Evolutionary conservation across 2,329 filamentous ascomycete genomes (phyloP), one percentile per base, ranked within the genome.

Genomic region (Monosporascus sp.): DNA sequence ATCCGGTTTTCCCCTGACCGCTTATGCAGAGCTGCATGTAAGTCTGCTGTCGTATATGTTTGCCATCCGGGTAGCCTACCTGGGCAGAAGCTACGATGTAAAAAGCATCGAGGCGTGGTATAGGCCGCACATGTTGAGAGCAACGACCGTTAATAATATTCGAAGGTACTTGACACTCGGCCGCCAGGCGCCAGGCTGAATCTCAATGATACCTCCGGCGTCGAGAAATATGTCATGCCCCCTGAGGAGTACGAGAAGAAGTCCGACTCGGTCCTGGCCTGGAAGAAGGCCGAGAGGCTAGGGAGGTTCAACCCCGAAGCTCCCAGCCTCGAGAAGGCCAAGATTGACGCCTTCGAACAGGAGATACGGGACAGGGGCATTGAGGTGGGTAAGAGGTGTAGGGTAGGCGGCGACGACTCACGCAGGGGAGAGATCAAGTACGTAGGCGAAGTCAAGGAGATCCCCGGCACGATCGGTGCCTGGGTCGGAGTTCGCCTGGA

Each of bases 271-370:
- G 94, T 99, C 15, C 81, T 97, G 24, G 89, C 92, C 6, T 97
- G 91, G 91, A 99, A 99, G 74, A 93, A 89, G 74, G 77, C 84
- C n/a, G 86, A 96, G 70, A 92, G 95, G 69, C 82, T 97, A n/a
- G 94, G 94, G 49, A 89, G 94, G 37, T 99, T 99, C 72, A 90
- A 97, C 67, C 94, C 94, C 14, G 79, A 86, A 62, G 90, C 91
- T 7, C 84, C 88, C 18, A 83, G 78, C 55, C 81, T 88, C 22
- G 86, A 91, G 67, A 79, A 89, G 66, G 81, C 89, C 57, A 89
- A 89, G 68, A 75, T 88, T 53, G 79, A 81, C 17, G 85, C 85
- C 39, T 79, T 86, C 42, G 78, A 85, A 59, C 81, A 82, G 52
- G 90, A 95, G 65, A 77, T 96, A 58, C 74, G 80, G 58, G 79